phyloP scores from a whole-genome alignment of 2,329 filamentous ascomycete species.

The Coniochaeta sp. region DNA sequence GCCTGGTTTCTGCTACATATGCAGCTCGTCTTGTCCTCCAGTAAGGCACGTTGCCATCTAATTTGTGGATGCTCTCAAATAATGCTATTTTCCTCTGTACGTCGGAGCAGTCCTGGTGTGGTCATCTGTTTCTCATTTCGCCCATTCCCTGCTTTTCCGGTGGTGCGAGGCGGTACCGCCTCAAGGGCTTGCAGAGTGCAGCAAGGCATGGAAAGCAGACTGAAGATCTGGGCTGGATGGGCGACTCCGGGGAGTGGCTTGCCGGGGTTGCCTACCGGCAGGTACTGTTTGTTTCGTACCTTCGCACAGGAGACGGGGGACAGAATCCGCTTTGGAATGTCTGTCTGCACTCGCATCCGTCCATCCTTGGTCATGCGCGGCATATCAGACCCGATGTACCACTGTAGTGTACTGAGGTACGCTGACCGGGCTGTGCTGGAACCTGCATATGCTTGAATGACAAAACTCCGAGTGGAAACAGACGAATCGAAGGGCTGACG shows the following conservation, averaged over 20 bases:
- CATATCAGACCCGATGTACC: conserved; percentile 9
- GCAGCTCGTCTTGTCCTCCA: background rate
- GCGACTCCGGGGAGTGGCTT: background rate
- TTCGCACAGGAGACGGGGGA: background rate
- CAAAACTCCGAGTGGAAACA: conserved; percentile 18
- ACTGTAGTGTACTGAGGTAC: conserved; percentile 9
- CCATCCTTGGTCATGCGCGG: conserved; percentile 5
- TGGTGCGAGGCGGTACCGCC: background rate
- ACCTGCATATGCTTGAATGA: conserved; percentile 24
- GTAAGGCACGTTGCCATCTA: background rate
- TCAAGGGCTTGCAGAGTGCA: background rate
- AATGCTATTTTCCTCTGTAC: background rate
- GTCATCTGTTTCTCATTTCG: background rate
- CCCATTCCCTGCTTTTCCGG: conserved; percentile 1
- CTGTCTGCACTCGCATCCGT: background rate
- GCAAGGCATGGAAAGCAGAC: background rate
- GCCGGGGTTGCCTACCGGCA: conserved; percentile 1
- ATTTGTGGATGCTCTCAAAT: background rate
- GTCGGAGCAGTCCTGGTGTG: background rate
- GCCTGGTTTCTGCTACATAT: background rate
- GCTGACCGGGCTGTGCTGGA: conserved; percentile 23
- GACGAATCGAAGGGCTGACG: conserved; percentile 18
- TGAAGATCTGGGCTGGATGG: background rate
- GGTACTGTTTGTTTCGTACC: conserved; percentile 2
- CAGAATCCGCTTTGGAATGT: background rate